Evolutionary conservation across 2,329 filamentous ascomycete genomes (phyloP).

Genomic region (Neonectria sp.): DNA sequence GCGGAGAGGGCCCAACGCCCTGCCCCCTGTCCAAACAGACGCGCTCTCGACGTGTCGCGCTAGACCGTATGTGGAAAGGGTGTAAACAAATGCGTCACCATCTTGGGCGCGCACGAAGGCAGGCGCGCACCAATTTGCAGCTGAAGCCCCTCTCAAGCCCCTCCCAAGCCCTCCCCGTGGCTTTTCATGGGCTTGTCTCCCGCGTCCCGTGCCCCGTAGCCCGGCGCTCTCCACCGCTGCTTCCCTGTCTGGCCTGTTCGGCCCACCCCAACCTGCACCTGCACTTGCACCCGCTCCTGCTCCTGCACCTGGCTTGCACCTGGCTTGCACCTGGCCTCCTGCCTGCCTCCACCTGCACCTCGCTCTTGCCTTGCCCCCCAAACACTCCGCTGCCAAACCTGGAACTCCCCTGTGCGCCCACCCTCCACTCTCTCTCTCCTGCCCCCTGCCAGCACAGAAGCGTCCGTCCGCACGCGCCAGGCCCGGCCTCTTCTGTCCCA

Average conservation of each 20-base stretch:
- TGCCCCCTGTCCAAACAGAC: constrained; percentile 47
- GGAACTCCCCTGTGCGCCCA: constrained; percentile 26
- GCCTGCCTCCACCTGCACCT: constrained; percentile 2
- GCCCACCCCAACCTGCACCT: constrained; percentile 27
- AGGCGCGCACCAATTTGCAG: constrained; percentile 32
- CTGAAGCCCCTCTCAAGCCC: constrained; percentile 18
- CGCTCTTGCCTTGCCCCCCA: constrained; percentile 16
- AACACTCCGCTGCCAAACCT: constrained; percentile 29
- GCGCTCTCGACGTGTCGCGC: constrained; percentile 52
- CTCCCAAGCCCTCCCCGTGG: constrained; percentile 20
- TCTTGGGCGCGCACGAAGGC: constrained; percentile 32
- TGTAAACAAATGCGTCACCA: constrained; percentile 59
- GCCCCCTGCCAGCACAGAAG: constrained; percentile 33
- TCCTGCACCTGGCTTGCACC: background rate
- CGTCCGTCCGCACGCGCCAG: constrained; percentile 42
- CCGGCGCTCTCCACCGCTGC: constrained; percentile 26
- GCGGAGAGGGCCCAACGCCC: constrained; percentile 35
- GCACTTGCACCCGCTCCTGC: constrained; percentile 22
- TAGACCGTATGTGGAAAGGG: constrained; percentile 48
- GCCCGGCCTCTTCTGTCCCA: constrained; percentile 39
- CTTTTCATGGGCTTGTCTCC: constrained; percentile 30
- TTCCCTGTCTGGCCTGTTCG: constrained; percentile 29
- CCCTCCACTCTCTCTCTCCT: constrained; percentile 16
- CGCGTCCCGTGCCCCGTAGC: constrained; percentile 37
- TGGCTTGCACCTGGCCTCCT: background rate